Conservation (phyloP, 495 filamentous ascomycete genomes). For the Aspergillus conjunctus region DNA sequence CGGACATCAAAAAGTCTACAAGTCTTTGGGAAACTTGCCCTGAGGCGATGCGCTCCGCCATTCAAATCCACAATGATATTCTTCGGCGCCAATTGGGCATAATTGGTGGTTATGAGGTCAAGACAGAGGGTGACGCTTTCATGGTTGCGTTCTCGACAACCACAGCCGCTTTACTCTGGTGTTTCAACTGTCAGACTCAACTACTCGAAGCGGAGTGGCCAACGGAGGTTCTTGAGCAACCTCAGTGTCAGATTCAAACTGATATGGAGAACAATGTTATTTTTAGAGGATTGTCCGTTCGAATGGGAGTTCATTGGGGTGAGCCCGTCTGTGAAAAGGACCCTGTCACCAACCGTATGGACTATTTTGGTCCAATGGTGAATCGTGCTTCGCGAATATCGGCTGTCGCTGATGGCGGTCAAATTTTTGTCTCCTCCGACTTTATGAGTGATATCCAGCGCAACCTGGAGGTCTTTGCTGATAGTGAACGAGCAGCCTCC, state of each 20-base stretch:
- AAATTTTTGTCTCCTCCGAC: conserved; percentile 94
- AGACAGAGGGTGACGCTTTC: conserved; percentile 99
- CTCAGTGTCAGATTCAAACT: conserved; percentile 75
- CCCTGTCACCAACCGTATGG: conserved; percentile 96
- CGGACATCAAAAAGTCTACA: conserved; percentile 98
- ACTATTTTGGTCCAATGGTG: conserved; percentile 99
- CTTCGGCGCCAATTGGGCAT: conserved; percentile 91
- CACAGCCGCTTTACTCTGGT: conserved; percentile 92
- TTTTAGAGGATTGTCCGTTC: conserved; percentile 88
- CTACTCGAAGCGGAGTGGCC: conserved; percentile 92
- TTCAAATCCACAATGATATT: conserved; percentile 93
- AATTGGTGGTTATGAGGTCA: conserved; percentile 97
- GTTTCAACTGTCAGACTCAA: conserved; percentile 86
- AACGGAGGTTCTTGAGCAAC: conserved; percentile 83
- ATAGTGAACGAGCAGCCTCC: conserved; percentile 69
- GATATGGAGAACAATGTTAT: conserved; percentile 89
- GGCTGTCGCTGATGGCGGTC: conserved; percentile 91
- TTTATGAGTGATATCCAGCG: conserved; percentile 95
- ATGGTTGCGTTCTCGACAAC: conserved; percentile 98
- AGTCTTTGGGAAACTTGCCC: conserved; percentile 96
- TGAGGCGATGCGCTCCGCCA: conserved; percentile 90
- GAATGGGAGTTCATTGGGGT: conserved; percentile 97
- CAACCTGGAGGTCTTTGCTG: conserved; percentile 80
- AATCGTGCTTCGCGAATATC: conserved; percentile 94
- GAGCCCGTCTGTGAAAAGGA: conserved; percentile 92